Percentiles rank a stretch among this genome's conserved stretches.
These are phyloP conservation scores for Lindgomyces ingoldianus DNA, from an alignment of 495 filamentous ascomycete species.

Conservation along the genomic window DNA sequence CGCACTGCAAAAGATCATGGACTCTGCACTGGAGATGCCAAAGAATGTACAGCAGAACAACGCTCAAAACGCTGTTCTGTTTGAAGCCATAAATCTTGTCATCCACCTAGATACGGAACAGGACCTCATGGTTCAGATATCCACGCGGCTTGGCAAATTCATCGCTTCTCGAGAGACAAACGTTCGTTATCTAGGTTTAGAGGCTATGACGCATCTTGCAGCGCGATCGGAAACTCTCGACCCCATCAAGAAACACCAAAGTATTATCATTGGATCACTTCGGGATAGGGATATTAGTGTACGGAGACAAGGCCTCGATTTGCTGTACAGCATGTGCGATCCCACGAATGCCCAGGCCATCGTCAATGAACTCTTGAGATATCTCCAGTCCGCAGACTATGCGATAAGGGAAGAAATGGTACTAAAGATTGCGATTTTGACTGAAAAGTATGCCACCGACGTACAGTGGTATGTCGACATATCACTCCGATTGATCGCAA, in stretches of 20 bases:
- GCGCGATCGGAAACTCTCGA: constrained; percentile 92
- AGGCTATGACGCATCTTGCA: constrained; percentile 98
- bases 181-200: constrained; percentile 92
- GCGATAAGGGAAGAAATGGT: constrained; percentile 99
- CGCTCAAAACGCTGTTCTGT: constrained; percentile 95
- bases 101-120: constrained; percentile 99
- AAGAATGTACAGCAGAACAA: constrained; percentile 99
- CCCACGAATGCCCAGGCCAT: constrained; percentile 86
- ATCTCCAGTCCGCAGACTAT: constrained; percentile 95
- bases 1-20: constrained; percentile 84
- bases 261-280: constrained; percentile 89
- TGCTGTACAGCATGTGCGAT: constrained; percentile 99
- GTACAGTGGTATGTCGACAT: constrained; percentile 99
- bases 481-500: constrained; percentile 87
- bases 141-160: constrained; percentile 89
- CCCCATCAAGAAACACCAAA: constrained; percentile 97
- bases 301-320: constrained; percentile 88
- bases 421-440: constrained; percentile 95
- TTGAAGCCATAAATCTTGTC: constrained; percentile 97
- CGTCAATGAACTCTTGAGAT: constrained; percentile 89
- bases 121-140: constrained; percentile 94
- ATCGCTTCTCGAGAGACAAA: constrained; percentile 97
- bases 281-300: constrained; percentile 97
- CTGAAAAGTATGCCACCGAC: constrained; percentile 97
- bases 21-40: constrained; percentile 85